A percentile compares a stretch with the other conserved stretches of the same genome.
phyloP scores from a whole-genome alignment of 306 rosid genomes.

The Quercus berberidifolia region DNA sequence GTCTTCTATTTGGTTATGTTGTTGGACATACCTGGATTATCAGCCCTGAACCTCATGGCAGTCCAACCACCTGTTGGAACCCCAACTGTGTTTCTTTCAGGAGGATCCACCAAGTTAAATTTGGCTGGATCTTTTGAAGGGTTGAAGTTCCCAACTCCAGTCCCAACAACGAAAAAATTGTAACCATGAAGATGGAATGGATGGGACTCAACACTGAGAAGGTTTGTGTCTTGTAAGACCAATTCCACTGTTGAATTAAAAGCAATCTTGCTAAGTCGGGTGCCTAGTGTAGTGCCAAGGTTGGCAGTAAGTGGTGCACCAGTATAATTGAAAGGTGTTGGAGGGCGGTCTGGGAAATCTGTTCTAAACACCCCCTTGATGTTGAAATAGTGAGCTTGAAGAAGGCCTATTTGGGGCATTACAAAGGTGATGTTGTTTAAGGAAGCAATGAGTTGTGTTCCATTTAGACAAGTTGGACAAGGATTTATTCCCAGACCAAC shows the following conservation, averaged over 20 bases:
- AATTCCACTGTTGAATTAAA: constrained; percentile 32
- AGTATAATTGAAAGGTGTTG: constrained; percentile 30
- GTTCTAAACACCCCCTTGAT: constrained; percentile 31
- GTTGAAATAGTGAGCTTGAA: constrained; percentile 35
- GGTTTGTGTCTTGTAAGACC: constrained; percentile 35
- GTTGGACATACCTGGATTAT: constrained; percentile 28
- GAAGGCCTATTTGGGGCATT: constrained; percentile 32
- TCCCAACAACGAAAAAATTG: constrained; percentile 34
- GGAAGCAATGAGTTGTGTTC: constrained; percentile 29
- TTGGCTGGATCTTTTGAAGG: constrained; percentile 19
- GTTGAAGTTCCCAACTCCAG: constrained; percentile 32
- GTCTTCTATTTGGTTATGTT: background rate
- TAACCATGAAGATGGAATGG: constrained; percentile 40
- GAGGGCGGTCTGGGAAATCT: constrained; percentile 36
- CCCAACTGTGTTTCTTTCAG: constrained; percentile 35
- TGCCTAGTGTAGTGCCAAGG: constrained; percentile 28
- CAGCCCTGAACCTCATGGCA: constrained; percentile 35
- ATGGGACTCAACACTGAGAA: constrained; percentile 34
- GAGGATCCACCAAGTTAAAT: constrained; percentile 31
- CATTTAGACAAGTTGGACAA: constrained; percentile 25
- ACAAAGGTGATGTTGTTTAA: constrained; percentile 33
- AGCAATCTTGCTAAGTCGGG: constrained; percentile 28
- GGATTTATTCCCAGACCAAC: constrained; percentile 24
- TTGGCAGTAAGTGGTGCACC: constrained; percentile 31
- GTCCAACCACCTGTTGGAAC: constrained; percentile 42